These are phyloP conservation scores for Podaxis sp. DNA, from an alignment of 768 basidiomycete species.

Conservation along the genomic window DNA sequence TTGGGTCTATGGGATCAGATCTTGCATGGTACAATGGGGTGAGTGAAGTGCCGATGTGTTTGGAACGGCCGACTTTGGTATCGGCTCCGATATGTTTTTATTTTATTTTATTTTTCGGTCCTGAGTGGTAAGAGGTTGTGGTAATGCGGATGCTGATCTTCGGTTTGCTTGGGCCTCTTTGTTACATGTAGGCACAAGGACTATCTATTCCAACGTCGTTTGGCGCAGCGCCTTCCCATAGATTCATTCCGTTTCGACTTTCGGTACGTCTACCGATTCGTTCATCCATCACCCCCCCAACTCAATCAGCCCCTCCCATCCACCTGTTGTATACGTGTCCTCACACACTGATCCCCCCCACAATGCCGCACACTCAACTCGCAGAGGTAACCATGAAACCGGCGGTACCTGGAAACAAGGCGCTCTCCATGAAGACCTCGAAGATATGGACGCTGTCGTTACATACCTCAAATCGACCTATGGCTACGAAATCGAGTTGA, in stretches of 20 bases:
- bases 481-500: constrained; percentile 66
- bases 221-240: constrained; percentile 60
- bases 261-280: constrained; percentile 47
- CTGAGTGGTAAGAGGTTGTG: too few species aligned
- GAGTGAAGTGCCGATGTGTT: constrained; percentile 27
- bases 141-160: background rate
- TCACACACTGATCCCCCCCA: background rate
- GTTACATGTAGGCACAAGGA: constrained; percentile 69
- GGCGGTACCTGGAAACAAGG: constrained; percentile 64
- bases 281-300: background rate
- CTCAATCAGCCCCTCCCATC: background rate
- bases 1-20: constrained; percentile 42
- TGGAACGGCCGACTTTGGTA: background rate
- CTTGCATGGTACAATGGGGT: constrained; percentile 80
- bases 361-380: constrained; percentile 1
- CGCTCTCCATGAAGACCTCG: constrained; percentile 55
- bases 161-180: background rate
- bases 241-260: constrained; percentile 91
- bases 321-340: background rate
- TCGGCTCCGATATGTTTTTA: background rate
- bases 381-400: constrained; percentile 77
- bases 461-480: constrained; percentile 53
- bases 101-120: too few species aligned
- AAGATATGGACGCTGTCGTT: constrained; percentile 66
- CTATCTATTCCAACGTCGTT: constrained; percentile 76